Evolutionary conservation across 805 yeast genomes (phyloP), one percentile per base, ranked within the genome.

Genomic region (Cyberlindnera galapagoensis): DNA sequence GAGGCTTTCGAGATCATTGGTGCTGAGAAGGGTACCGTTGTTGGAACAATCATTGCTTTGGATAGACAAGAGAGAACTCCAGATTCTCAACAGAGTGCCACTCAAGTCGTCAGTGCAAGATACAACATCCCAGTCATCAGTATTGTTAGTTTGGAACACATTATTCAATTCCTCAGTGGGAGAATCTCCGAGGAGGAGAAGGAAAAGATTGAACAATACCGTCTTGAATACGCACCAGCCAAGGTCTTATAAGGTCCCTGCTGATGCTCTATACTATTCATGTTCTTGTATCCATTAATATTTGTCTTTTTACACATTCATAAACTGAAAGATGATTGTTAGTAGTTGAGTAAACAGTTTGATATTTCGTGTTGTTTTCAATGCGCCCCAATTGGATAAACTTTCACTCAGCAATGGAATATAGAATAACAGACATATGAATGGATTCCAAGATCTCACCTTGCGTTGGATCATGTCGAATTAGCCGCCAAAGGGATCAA

Each of bases 1-100:
- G 97, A 92, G 62, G 97, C 97, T 0, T 82, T 84, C 49, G 75
- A 70, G 30, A 81, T 92, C 50, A 86, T 92, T 47, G 59, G 51
- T 5, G 60, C 62, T 17, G 90, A 77, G 44, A 64, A 72, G 21
- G 98, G 96, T 30, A 51, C 62, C 10, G 80, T 86, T 15, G 83
- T 77, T 28, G 97, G 94, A 7, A 74, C 86, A 36, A 79, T 87
- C 39, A 84, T 92, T 52, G 95, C 96, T 7, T 72, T 92, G 46
- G 98, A 92, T 59, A 80, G 98, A 68, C 94, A 88, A 67, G 98
- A 92, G 63, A 56, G 62, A 35, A 78, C 92, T 30, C 80, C 83
- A 22, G 80, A 76, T 46, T 66, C 77, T 24, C 68, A 68, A 26
- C 57, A 67, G 46, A 80, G 92, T 45, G 94, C 97, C 29, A 84